phyloP scores from a whole-genome alignment of 495 filamentous ascomycete genomes.

The Aspergillus mulundensis region DNA sequence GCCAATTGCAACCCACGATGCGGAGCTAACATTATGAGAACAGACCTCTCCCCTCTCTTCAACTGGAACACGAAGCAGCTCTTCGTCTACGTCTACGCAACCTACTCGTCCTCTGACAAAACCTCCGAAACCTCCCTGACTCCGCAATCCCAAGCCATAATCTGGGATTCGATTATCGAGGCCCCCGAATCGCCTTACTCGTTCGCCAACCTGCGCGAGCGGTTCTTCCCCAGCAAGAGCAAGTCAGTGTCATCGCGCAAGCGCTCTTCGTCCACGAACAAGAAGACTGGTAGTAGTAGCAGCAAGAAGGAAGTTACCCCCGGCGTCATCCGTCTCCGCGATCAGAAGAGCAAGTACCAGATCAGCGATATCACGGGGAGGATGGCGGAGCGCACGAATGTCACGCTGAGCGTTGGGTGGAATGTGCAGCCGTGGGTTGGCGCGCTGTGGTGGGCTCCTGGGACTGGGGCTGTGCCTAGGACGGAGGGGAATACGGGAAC shows the following conservation, averaged over 20 bases:
- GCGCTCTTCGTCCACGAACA: constrained; percentile 4
- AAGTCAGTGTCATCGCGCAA: constrained; percentile 5
- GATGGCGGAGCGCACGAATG: constrained; percentile 65
- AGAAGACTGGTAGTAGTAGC: not conserved
- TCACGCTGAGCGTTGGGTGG: constrained; percentile 77
- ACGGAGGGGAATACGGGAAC: constrained; percentile 60
- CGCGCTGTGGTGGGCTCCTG: constrained; percentile 68
- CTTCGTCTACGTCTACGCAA: constrained; percentile 90
- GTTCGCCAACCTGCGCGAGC: constrained; percentile 37
- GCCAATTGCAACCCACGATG: no score
- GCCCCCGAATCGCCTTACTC: constrained; percentile 56
- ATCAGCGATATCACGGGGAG: constrained; percentile 80
- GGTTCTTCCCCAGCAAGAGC: constrained; percentile 23
- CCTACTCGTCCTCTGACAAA: constrained; percentile 61
- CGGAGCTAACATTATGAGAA: constrained; percentile 1
- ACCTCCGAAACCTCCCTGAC: constrained; percentile 12
- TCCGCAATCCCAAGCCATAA: constrained; percentile 62
- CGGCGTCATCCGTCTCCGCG: constrained; percentile 68
- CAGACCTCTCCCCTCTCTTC: constrained; percentile 86
- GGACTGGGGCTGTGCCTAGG: constrained; percentile 49
- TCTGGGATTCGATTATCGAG: constrained; percentile 94
- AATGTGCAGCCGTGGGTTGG: constrained; percentile 99
- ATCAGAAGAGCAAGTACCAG: constrained; percentile 87
- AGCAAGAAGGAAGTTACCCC: constrained; percentile 22
- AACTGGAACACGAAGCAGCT: constrained; percentile 99